Conservation (phyloP, 352 stramenopile species). For the Phytophthora idaei region DNA sequence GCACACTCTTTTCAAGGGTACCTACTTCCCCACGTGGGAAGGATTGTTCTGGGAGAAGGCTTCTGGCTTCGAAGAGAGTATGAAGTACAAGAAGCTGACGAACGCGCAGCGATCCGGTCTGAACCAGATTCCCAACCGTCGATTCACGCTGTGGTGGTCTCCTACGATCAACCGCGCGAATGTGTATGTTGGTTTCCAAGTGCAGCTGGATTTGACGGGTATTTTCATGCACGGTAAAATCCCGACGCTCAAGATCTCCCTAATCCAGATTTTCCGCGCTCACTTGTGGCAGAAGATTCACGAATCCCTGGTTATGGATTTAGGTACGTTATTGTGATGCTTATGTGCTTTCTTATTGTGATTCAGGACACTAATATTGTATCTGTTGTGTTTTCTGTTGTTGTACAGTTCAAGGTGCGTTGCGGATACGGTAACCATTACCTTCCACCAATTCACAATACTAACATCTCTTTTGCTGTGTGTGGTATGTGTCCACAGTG, state of each 20-base stretch:
- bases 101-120: constrained; percentile 99
- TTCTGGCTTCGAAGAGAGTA: constrained; percentile 93
- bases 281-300: constrained; percentile 99
- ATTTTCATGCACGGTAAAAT: constrained; percentile 99
- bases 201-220: constrained; percentile 99
- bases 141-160: constrained; percentile 99
- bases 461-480: not conserved
- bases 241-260: constrained; percentile 99
- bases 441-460: not conserved
- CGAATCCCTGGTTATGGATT: constrained; percentile 98
- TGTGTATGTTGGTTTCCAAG: constrained; percentile 99
- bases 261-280: constrained; percentile 97
- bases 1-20: constrained; percentile 99
- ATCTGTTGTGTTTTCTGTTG: not conserved
- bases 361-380: not conserved
- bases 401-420: constrained; percentile 8
- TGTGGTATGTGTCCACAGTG: constrained; percentile 50
- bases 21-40: constrained; percentile 99
- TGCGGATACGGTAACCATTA: not conserved
- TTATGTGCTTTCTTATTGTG: not conserved
- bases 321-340: constrained; percentile 7
- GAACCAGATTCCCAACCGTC: constrained; percentile 99
- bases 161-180: constrained; percentile 99
- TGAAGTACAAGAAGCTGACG: constrained; percentile 99
- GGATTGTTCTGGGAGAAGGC: constrained; percentile 99